These are phyloP conservation scores for Tolypocladium cylindrosporum DNA, from an alignment of 2,329 filamentous ascomycete species.

Conservation along the genomic window DNA sequence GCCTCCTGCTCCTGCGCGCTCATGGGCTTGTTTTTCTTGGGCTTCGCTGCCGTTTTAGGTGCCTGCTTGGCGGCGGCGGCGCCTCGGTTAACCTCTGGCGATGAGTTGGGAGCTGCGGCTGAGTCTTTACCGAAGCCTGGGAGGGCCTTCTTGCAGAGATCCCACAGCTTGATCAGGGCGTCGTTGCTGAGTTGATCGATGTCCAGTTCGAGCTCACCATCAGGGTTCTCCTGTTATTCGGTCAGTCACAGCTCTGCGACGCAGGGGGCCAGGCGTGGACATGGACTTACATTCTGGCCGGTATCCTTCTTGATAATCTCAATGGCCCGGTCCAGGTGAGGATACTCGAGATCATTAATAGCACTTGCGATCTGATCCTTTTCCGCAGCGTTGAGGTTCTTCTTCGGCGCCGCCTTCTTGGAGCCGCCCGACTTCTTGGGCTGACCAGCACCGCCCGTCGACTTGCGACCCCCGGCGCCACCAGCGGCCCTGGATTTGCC, in stretches of 20 bases:
- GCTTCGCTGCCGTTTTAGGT: conserved; percentile 32
- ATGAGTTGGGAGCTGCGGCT: conserved; percentile 12
- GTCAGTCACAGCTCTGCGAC: not conserved
- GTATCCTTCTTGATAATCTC: conserved; percentile 84
- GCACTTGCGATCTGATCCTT: conserved; percentile 86
- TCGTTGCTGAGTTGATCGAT: conserved; percentile 47
- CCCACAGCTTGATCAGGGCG: conserved; percentile 43
- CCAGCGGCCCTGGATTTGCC: conserved; percentile 42
- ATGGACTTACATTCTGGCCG: conserved; percentile 56
- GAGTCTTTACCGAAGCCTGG: conserved; percentile 28
- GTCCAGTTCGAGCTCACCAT: conserved; percentile 49
- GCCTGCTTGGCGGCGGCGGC: conserved; percentile 19
- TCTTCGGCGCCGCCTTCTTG: conserved; percentile 35
- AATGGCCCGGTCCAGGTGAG: conserved; percentile 71
- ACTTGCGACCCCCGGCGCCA: conserved; percentile 31
- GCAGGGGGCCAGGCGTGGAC: not conserved
- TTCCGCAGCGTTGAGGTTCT: conserved; percentile 62
- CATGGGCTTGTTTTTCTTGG: conserved; percentile 69
- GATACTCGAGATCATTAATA: conserved; percentile 69
- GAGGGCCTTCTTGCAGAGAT: conserved; percentile 32
- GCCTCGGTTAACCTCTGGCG: conserved; percentile 19
- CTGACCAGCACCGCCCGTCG: conserved; percentile 19
- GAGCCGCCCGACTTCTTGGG: conserved; percentile 25
- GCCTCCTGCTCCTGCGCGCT: conserved; percentile 59
- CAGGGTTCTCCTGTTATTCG: conserved; percentile 42